A percentile compares a stretch with the other conserved stretches of the same genome.
phyloP scores from a whole-genome alignment of 192 early-diverging fungal genomes.

The Anaeromyces robustus region DNA sequence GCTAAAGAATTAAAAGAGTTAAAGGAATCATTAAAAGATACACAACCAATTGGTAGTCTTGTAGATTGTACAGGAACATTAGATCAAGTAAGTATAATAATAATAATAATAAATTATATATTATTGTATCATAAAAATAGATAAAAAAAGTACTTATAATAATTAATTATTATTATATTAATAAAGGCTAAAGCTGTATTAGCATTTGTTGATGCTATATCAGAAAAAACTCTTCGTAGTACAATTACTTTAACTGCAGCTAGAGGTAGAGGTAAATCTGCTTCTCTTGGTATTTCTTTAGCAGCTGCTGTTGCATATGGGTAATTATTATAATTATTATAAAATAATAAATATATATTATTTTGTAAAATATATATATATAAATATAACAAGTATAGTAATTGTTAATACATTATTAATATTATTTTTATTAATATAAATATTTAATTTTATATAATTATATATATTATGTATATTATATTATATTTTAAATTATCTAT shows the following conservation, averaged over 20 bases:
- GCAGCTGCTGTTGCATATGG: constrained; percentile 94
- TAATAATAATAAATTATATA: background rate
- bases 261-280: constrained; percentile 96
- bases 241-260: constrained; percentile 88
- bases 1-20: constrained; percentile 59
- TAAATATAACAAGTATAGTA: no score
- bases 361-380: background rate
- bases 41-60: constrained; percentile 77
- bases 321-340: background rate
- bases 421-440: no score
- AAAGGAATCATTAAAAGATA: constrained; percentile 76
- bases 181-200: constrained; percentile 71
- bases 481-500: no score
- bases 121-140: no score
- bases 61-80: constrained; percentile 64
- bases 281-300: constrained; percentile 83
- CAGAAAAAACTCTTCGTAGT: constrained; percentile 80
- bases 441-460: no score
- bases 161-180: no score
- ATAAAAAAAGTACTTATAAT: no score
- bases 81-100: constrained; percentile 40
- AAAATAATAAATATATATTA: no score
- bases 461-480: no score
- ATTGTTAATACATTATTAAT: no score
- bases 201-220: constrained; percentile 91